Percentiles rank a stretch among this genome's conserved stretches.
Evolutionary conservation across 1,284 basidiomycete genomes (phyloP).

Genomic region (Cutaneotrichosporon cyanovorans): DNA sequence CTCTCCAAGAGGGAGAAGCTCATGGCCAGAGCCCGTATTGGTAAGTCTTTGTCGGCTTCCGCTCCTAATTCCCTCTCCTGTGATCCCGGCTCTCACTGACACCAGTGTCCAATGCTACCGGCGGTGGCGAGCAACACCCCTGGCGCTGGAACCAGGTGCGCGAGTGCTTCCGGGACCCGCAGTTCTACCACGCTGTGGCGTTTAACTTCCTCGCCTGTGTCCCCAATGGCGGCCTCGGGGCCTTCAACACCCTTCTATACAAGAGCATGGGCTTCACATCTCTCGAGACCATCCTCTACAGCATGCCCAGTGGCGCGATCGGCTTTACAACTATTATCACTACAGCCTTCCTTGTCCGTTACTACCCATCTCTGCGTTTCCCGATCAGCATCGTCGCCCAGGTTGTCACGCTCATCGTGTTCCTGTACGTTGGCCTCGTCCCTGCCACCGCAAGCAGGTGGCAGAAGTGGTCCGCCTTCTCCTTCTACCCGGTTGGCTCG

Average conservation of each 20-base stretch:
- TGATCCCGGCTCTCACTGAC: conserved; percentile 1
- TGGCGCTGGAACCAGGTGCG: conserved; percentile 26
- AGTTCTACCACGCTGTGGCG: conserved; percentile 18
- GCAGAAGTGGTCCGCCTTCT: conserved; percentile 23
- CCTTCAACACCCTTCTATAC: conserved; percentile 20
- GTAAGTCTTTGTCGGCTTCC: background rate
- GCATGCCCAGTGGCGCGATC: conserved; percentile 21
- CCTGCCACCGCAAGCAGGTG: conserved; percentile 14
- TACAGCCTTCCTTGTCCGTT: conserved; percentile 9
- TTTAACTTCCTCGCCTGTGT: conserved; percentile 22
- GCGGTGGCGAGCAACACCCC: conserved; percentile 20
- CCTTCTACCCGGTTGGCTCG: conserved; percentile 16
- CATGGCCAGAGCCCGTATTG: conserved; percentile 25
- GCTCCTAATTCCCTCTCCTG: background rate
- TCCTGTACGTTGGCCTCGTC: conserved; percentile 22
- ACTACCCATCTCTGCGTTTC: conserved; percentile 15
- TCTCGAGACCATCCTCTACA: conserved; percentile 17
- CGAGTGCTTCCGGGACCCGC: conserved; percentile 27
- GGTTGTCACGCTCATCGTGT: conserved; percentile 15
- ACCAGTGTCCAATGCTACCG: conserved; percentile 16
- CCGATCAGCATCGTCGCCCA: conserved; percentile 18
- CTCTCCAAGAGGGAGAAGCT: conserved; percentile 23
- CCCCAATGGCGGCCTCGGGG: conserved; percentile 25
- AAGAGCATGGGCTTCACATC: conserved; percentile 23
- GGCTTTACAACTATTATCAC: conserved; percentile 12